Conservation (phyloP, 139 green algal species). For the Chlamydomonas asymmetrica region DNA sequence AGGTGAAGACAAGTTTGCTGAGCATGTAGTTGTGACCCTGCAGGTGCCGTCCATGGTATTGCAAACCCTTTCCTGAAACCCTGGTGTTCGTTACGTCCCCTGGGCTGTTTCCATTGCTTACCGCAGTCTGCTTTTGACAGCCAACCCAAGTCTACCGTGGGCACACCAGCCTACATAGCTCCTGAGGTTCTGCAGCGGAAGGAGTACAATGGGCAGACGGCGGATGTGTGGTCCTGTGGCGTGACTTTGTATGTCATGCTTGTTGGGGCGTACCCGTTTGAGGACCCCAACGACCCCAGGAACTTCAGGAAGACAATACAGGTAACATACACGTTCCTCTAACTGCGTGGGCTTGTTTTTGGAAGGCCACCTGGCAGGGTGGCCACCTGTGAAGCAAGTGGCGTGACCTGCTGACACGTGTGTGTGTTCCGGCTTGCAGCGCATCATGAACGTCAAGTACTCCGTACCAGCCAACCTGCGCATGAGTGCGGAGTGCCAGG, state of each 20-base stretch:
- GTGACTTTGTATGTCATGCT: conserved; percentile 99
- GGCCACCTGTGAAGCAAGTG: too few relatives aligned
- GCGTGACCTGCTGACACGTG: too few relatives aligned
- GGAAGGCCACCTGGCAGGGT: too few relatives aligned
- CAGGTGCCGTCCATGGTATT: too few relatives aligned
- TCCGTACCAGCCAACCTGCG: conserved; percentile 72
- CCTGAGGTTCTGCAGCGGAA: conserved; percentile 88
- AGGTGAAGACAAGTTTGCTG: too few relatives aligned
- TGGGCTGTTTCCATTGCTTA: too few relatives aligned
- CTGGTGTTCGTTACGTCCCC: too few relatives aligned
- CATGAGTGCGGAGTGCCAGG: conserved; percentile 81
- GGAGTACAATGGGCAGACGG: conserved; percentile 89
- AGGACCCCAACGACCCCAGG: conserved; percentile 91
- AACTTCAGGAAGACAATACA: conserved; percentile 99
- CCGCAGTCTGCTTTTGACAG: conserved; percentile 76
- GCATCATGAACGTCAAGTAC: conserved; percentile 92
- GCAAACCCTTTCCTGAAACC: too few relatives aligned
- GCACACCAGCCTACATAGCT: conserved; percentile 99
- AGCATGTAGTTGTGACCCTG: too few relatives aligned
- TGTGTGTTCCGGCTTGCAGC: too few relatives aligned
- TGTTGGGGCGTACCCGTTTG: conserved; percentile 97
- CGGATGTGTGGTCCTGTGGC: conserved; percentile 97
- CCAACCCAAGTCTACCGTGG: conserved; percentile 97
- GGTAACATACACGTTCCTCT: too few relatives aligned
- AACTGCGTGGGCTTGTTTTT: too few relatives aligned